Conservation (phyloP, 495 filamentous ascomycete genomes). For the Xylaria scruposa region DNA sequence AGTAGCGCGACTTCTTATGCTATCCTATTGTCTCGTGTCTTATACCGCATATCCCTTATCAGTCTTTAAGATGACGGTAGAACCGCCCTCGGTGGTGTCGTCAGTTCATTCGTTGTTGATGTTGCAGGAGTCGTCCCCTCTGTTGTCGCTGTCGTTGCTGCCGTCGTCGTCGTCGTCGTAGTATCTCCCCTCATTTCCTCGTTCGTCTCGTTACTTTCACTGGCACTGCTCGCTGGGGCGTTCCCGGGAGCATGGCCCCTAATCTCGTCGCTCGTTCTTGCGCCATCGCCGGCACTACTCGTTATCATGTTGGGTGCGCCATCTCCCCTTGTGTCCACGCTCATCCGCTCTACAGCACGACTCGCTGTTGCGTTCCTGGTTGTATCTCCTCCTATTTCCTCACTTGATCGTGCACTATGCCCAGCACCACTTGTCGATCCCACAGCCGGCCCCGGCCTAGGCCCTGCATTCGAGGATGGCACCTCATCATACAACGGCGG, state of each 20-base stretch:
- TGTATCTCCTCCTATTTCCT: not conserved
- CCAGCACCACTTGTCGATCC: not conserved
- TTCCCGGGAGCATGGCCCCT: not conserved
- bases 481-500: constrained; percentile 34
- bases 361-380: not conserved
- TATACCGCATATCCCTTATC: not conserved
- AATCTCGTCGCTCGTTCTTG: not conserved
- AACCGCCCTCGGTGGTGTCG: not conserved
- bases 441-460: not conserved
- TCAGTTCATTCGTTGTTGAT: not conserved
- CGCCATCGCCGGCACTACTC: not conserved
- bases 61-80: not conserved
- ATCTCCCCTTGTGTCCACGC: not conserved
- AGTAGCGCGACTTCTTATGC: not conserved
- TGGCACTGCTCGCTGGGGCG: not conserved
- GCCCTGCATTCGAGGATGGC: not conserved
- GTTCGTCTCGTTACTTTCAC: not conserved
- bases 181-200: not conserved
- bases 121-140: not conserved
- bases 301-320: not conserved
- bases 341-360: not conserved
- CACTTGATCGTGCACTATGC: not conserved
- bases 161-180: not conserved
- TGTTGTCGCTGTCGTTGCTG: not conserved
- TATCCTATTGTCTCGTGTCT: not conserved